phyloP scores from a whole-genome alignment of 345 rosid species.

The Populus euphratica region DNA sequence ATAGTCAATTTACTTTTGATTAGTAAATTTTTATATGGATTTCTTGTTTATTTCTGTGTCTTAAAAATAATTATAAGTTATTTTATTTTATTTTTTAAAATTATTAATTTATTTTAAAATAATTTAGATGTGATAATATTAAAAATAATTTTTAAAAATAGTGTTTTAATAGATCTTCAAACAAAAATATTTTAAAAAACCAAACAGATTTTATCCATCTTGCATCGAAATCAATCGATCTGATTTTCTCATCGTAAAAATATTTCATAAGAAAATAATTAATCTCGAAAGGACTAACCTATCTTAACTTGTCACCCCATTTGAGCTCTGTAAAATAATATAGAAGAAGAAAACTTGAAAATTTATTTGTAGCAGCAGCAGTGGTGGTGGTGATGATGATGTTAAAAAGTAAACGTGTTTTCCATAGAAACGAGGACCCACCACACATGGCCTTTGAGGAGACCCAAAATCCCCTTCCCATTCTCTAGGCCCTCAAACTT shows the following conservation, averaged over 20 bases:
- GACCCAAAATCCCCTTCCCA: neutral
- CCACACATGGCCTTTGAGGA: slow-evolving; percentile 8
- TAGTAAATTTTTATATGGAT: too few relatives aligned
- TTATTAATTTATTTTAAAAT: too few relatives aligned
- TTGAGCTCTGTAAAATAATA: neutral
- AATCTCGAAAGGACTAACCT: neutral
- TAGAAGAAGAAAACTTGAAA: neutral
- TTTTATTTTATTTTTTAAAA: too few relatives aligned
- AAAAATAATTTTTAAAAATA: too few relatives aligned
- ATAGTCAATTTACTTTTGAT: too few relatives aligned
- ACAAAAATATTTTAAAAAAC: too few relatives aligned
- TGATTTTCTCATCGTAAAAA: neutral
- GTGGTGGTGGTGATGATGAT: too few relatives aligned
- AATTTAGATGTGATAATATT: too few relatives aligned
- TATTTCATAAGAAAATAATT: neutral
- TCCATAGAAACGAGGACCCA: neutral
- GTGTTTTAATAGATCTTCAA: too few relatives aligned
- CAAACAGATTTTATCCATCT: neutral
- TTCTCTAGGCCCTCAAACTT: slow-evolving; percentile 2
- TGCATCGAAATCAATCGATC: neutral
- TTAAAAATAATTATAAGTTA: too few relatives aligned
- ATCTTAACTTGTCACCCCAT: neutral
- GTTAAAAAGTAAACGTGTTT: neutral
- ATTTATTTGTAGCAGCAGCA: neutral
- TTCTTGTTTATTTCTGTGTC: too few relatives aligned